phyloP scores from a whole-genome alignment of 257 asterid species.

The Solanum tarapatanum region DNA sequence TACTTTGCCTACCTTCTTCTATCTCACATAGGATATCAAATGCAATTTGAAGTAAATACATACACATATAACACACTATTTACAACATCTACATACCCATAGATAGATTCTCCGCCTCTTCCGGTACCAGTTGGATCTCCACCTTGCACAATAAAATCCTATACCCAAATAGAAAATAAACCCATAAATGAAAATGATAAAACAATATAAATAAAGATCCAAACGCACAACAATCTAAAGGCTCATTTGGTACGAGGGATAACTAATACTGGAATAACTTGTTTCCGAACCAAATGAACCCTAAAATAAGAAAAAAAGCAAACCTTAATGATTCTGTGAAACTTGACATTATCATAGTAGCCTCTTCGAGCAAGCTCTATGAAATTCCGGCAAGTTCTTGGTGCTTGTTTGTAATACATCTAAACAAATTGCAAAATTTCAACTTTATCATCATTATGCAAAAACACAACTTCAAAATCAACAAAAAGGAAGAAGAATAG shows the following conservation, averaged over 20 bases:
- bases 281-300: neutral
- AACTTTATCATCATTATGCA: neutral
- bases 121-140: conserved; percentile 99
- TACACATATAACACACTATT: neutral
- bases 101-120: conserved; percentile 92
- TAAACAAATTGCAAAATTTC: neutral
- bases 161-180: neutral
- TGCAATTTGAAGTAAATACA: neutral
- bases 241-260: neutral
- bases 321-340: conserved; percentile 92
- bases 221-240: neutral
- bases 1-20: neutral
- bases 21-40: neutral
- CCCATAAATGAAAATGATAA: neutral
- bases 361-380: conserved; percentile 87
- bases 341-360: conserved; percentile 74
- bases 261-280: neutral
- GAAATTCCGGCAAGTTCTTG: conserved; percentile 89
- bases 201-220: neutral
- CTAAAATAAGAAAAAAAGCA: neutral
- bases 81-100: conserved; percentile 48
- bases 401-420: conserved; percentile 95
- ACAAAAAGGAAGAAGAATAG: neutral
- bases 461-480: neutral
- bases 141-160: conserved; percentile 94